Evolutionary conservation across 768 basidiomycete species (phyloP).

Genomic region (Thelephora ganbajun): DNA sequence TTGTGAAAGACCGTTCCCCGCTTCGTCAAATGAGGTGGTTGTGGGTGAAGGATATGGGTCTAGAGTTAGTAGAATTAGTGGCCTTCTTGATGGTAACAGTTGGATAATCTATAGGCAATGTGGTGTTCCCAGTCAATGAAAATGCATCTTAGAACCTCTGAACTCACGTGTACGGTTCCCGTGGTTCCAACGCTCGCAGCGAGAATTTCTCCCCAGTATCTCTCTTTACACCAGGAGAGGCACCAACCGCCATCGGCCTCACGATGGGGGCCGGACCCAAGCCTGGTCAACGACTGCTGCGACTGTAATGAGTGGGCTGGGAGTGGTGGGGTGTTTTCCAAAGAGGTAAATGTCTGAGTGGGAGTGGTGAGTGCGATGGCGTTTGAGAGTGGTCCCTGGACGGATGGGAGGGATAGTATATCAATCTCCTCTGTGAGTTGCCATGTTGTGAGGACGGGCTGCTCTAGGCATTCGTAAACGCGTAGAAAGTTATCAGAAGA

Average conservation of each 20-base stretch:
- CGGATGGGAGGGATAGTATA: conserved; percentile 36
- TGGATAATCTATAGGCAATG: conserved; percentile 47
- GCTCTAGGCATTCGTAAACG: conserved; percentile 83
- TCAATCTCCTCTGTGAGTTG: conserved; percentile 68
- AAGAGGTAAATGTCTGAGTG: conserved; percentile 39
- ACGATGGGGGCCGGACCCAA: conserved; percentile 29
- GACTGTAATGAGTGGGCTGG: conserved; percentile 56
- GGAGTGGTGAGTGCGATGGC: conserved; percentile 52
- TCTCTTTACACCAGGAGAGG: conserved; percentile 90
- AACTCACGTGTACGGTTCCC: conserved; percentile 61
- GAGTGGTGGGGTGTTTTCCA: conserved; percentile 38
- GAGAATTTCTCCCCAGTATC: conserved; percentile 87
- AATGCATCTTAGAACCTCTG: neutral
- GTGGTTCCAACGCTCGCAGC: conserved; percentile 63
- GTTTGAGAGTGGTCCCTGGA: conserved; percentile 25
- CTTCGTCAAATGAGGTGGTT: conserved; percentile 12
- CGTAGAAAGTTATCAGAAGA: conserved; percentile 80
- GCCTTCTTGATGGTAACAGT: conserved; percentile 53
- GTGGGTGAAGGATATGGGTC: conserved; percentile 29
- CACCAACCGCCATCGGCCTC: conserved; percentile 91
- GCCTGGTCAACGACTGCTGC: conserved; percentile 19
- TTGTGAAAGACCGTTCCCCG: conserved; percentile 15
- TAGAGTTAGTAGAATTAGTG: conserved; percentile 46
- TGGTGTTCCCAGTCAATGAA: neutral
- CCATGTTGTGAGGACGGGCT: conserved; percentile 59